These are phyloP conservation scores for Alternaria brassicae DNA, from an alignment of 2,329 filamentous ascomycete species.

Conservation along the genomic window DNA sequence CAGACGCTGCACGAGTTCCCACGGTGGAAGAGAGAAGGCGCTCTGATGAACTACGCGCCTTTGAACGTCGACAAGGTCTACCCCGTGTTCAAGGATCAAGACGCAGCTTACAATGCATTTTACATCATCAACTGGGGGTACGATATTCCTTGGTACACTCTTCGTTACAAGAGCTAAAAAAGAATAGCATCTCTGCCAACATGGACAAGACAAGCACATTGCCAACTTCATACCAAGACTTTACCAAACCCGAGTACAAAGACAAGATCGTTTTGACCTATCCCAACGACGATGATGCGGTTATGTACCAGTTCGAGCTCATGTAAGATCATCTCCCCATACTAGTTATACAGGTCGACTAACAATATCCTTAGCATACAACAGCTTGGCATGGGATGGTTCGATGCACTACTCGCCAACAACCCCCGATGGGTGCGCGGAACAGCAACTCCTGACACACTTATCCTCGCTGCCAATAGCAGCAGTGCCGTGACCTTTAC, in stretches of 20 bases:
- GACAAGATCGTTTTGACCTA: constrained; percentile 54
- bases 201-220: constrained; percentile 43
- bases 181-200: constrained; percentile 45
- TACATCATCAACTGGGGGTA: constrained; percentile 44
- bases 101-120: constrained; percentile 55
- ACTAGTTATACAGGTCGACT: not conserved
- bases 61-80: constrained; percentile 55
- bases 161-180: not conserved
- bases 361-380: constrained; percentile 21
- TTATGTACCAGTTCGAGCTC: constrained; percentile 60
- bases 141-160: too few species aligned
- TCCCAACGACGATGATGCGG: constrained; percentile 65
- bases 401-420: constrained; percentile 57
- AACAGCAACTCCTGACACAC: constrained; percentile 52
- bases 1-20: constrained; percentile 63
- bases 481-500: constrained; percentile 30
- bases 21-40: constrained; percentile 59
- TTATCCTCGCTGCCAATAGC: constrained; percentile 41
- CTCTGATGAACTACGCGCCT: constrained; percentile 60
- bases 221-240: constrained; percentile 54
- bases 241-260: constrained; percentile 60
- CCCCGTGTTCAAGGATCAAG: constrained; percentile 52
- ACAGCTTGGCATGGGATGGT: constrained; percentile 56
- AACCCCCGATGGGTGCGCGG: constrained; percentile 64
- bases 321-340: constrained; percentile 39